Evolutionary conservation across 2,329 filamentous ascomycete species (phyloP).

Genomic region (Claviceps sp.): DNA sequence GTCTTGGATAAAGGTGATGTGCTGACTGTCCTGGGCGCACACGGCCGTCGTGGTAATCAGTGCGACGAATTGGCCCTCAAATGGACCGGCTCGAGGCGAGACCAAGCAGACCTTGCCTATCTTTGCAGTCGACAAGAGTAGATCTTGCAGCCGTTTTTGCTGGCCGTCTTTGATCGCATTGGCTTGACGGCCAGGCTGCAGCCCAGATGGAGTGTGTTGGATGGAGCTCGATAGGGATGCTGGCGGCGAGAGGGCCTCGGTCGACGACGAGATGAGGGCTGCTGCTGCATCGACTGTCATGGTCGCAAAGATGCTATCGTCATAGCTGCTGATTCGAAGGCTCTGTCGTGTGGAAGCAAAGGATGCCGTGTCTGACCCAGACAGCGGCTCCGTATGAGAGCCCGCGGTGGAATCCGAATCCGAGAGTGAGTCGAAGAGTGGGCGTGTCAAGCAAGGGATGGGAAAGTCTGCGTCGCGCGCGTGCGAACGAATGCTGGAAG

Average conservation of each 20-base stretch:
- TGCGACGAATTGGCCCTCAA: slow-evolving; percentile 36
- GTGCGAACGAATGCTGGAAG: neutral
- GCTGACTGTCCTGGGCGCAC: slow-evolving; percentile 8
- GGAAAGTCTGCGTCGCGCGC: neutral
- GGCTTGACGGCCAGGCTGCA: neutral
- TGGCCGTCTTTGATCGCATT: neutral
- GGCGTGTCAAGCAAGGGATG: neutral
- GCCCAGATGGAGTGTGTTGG: neutral
- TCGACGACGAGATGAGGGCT: slow-evolving; percentile 4
- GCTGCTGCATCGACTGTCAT: slow-evolving; percentile 7
- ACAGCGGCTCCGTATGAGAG: neutral
- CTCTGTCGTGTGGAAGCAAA: neutral
- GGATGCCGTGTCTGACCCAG: neutral
- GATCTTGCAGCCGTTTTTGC: slow-evolving; percentile 18
- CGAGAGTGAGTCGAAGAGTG: neutral
- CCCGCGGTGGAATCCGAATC: neutral
- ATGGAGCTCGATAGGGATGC: neutral
- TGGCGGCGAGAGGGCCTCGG: neutral
- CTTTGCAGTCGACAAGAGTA: slow-evolving; percentile 25
- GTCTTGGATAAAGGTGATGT: slow-evolving; percentile 18
- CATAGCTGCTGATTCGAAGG: slow-evolving; percentile 4
- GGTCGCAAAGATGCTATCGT: slow-evolving; percentile 5
- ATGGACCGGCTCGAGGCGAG: slow-evolving; percentile 33
- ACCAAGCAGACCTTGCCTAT: slow-evolving; percentile 30
- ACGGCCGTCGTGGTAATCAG: slow-evolving; percentile 25